A percentile compares a stretch with the other conserved stretches of the same genome.
These are phyloP conservation scores for Beauveria brongniartii DNA, from an alignment of 2,329 filamentous ascomycete species.

Conservation along the genomic window DNA sequence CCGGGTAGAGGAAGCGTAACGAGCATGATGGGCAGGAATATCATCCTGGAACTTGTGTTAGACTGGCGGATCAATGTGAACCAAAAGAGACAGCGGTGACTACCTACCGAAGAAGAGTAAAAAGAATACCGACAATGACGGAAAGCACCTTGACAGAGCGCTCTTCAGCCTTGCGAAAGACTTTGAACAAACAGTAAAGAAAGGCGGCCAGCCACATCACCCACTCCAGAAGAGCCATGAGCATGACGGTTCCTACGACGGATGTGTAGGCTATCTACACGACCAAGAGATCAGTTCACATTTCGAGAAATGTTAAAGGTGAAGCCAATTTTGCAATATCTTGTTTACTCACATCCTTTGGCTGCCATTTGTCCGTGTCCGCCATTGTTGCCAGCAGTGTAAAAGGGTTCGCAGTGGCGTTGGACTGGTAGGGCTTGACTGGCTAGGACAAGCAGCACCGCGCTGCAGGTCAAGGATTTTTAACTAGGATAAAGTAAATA, in stretches of 20 bases:
- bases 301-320: accelerated
- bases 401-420: too few relatives aligned
- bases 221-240: slow-evolving; percentile 86
- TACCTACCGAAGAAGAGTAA: slow-evolving; percentile 48
- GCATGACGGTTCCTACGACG: slow-evolving; percentile 72
- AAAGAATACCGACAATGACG: slow-evolving; percentile 64
- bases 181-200: slow-evolving; percentile 81
- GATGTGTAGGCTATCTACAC: slow-evolving; percentile 76
- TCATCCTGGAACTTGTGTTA: slow-evolving; percentile 43
- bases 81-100: slow-evolving; percentile 41
- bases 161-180: slow-evolving; percentile 81
- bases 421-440: too few relatives aligned
- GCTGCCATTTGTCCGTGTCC: too few relatives aligned
- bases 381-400: too few relatives aligned
- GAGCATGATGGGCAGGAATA: slow-evolving; percentile 90
- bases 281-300: slow-evolving; percentile 13
- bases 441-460: too few relatives aligned
- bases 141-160: slow-evolving; percentile 75
- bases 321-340: too few relatives aligned
- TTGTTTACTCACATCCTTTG: too few relatives aligned
- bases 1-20: slow-evolving; percentile 80
- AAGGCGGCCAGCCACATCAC: slow-evolving; percentile 92
- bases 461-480: too few relatives aligned
- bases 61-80: background rate
- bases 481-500: too few relatives aligned